Conservation (phyloP, 106 monocot species). For the Narthecium ossifragum region DNA sequence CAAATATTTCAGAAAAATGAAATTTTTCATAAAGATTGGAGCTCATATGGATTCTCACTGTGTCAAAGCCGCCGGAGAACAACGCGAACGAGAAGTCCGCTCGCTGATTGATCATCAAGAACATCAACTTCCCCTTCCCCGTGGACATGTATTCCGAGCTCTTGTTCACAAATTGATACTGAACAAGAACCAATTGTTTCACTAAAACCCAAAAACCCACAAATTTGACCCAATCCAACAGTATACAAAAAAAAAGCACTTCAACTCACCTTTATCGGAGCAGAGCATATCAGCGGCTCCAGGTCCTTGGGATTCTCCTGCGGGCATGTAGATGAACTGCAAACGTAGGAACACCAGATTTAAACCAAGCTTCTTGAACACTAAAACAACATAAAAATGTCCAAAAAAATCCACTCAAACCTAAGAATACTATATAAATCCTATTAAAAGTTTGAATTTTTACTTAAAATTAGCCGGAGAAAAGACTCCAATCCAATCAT, state of each 20-base stretch:
- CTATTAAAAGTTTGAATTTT: background rate
- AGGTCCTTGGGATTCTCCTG: constrained; percentile 25
- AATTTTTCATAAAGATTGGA: too few relatives aligned
- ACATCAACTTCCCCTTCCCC: constrained; percentile 51
- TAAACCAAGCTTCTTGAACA: background rate
- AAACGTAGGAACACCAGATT: background rate
- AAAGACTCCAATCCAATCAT: constrained; percentile 94
- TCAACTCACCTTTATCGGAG: constrained; percentile 67
- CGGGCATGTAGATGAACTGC: constrained; percentile 60
- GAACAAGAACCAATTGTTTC: constrained; percentile 1
- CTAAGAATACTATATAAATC: background rate
- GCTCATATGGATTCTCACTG: constrained; percentile 54
- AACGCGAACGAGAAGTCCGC: constrained; percentile 86
- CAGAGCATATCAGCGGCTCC: constrained; percentile 61
- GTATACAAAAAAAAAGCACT: background rate
- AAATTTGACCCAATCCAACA: background rate
- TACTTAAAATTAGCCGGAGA: constrained; percentile 92
- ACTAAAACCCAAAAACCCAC: background rate
- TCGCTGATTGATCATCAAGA: constrained; percentile 83
- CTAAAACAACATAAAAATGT: background rate
- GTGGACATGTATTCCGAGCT: constrained; percentile 32
- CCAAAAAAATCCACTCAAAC: background rate
- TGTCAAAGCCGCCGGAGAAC: constrained; percentile 71
- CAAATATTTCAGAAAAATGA: too few relatives aligned
- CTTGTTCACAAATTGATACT: constrained; percentile 84